Evolutionary conservation across 2,329 filamentous ascomycete genomes (phyloP).

Genomic region (Chalaropsis thielavioides): DNA sequence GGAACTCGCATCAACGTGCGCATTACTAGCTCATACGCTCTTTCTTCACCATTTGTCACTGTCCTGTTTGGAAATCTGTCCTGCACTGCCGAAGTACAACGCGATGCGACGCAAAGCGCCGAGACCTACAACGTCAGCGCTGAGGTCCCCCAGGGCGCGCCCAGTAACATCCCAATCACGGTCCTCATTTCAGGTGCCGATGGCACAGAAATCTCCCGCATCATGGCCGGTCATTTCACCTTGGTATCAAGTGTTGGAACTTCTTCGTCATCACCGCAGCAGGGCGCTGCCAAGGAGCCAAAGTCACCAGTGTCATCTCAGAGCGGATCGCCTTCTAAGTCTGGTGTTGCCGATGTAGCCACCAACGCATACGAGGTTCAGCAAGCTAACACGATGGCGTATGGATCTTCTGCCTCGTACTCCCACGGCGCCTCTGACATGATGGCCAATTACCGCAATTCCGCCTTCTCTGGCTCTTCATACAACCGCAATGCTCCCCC

Average conservation of each 20-base stretch:
- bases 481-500: conserved; percentile 28
- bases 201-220: conserved; percentile 39
- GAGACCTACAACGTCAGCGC: conserved; percentile 52
- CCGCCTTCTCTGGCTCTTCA: conserved; percentile 35
- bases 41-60: conserved; percentile 4
- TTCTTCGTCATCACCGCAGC: neutral
- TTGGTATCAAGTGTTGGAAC: neutral
- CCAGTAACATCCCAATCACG: conserved; percentile 30
- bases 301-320: conserved; percentile 30
- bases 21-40: conserved; percentile 50
- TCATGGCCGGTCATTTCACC: conserved; percentile 27
- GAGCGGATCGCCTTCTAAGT: conserved; percentile 29
- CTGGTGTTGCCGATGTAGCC: conserved; percentile 21
- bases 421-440: conserved; percentile 35
- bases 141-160: conserved; percentile 48
- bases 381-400: neutral
- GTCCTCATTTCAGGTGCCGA: conserved; percentile 38
- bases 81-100: conserved; percentile 48
- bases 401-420: conserved; percentile 24
- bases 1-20: conserved; percentile 61
- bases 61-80: conserved; percentile 2
- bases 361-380: conserved; percentile 2
- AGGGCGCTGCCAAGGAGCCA: conserved; percentile 22
- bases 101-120: conserved; percentile 27
- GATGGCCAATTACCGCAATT: conserved; percentile 40